phyloP scores from a whole-genome alignment of 352 stramenopile species.

The Globisporangium cylindrosporum region DNA sequence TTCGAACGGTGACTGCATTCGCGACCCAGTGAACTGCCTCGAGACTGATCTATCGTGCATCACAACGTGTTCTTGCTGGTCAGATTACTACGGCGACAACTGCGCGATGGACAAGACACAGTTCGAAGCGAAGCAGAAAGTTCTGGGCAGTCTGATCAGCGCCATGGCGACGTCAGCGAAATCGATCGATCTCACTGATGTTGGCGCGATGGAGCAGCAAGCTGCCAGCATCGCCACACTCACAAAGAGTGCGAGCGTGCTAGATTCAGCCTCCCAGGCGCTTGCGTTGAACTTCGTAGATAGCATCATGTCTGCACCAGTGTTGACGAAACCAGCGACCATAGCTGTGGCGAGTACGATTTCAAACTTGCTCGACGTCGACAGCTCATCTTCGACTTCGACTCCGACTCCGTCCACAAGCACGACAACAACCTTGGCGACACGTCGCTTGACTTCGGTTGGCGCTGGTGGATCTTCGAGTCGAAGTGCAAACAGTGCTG shows the following conservation, averaged over 20 bases:
- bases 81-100: slow-evolving; percentile 58
- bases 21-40: slow-evolving; percentile 35
- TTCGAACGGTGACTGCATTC: slow-evolving; percentile 45
- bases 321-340: slow-evolving; percentile 47
- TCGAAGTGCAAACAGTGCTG: background rate
- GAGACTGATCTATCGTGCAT: slow-evolving; percentile 50
- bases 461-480: background rate
- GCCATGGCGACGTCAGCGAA: slow-evolving; percentile 52
- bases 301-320: slow-evolving; percentile 47
- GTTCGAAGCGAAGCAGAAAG: slow-evolving; percentile 50
- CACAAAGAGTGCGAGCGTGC: slow-evolving; percentile 53
- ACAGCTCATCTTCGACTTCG: slow-evolving; percentile 12
- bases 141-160: slow-evolving; percentile 45
- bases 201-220: slow-evolving; percentile 57
- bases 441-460: background rate
- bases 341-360: slow-evolving; percentile 52
- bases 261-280: slow-evolving; percentile 43
- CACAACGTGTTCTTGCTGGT: slow-evolving; percentile 45
- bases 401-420: slow-evolving; percentile 1
- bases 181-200: slow-evolving; percentile 49
- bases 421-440: background rate
- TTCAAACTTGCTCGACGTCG: slow-evolving; percentile 56
- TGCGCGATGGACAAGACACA: slow-evolving; percentile 48
- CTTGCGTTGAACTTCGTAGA: slow-evolving; percentile 57
- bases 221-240: slow-evolving; percentile 63